These are phyloP conservation scores for Pascua guehoae DNA, from an alignment of 1,284 basidiomycete genomes.

Conservation along the genomic window DNA sequence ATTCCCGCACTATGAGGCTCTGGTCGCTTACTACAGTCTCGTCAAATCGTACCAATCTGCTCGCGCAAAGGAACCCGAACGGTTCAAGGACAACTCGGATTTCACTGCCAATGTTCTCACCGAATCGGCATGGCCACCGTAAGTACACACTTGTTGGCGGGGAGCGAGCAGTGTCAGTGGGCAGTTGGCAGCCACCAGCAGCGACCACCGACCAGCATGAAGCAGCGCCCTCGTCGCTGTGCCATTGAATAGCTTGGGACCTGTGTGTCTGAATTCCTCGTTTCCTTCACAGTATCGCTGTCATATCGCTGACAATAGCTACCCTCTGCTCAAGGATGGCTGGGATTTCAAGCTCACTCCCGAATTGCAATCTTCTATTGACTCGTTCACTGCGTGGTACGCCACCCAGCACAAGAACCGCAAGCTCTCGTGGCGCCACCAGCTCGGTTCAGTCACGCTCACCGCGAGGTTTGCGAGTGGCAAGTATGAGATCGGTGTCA, in stretches of 20 bases:
- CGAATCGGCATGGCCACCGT: conserved; percentile 58
- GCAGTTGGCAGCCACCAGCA: no score
- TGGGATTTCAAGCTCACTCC: conserved; percentile 40
- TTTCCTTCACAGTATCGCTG: not conserved
- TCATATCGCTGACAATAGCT: conserved; percentile 10
- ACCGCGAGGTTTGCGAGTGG: conserved; percentile 65
- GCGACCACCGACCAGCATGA: no score
- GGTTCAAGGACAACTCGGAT: conserved; percentile 44
- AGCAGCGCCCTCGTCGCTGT: no score
- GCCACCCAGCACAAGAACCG: conserved; percentile 64
- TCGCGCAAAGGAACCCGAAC: conserved; percentile 41
- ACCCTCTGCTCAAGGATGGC: conserved; percentile 43
- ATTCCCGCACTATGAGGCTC: no score
- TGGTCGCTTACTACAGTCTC: conserved; percentile 33
- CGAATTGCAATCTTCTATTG: conserved; percentile 68
- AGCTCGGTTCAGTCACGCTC: conserved; percentile 71
- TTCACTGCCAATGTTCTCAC: conserved; percentile 57
- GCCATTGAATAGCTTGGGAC: no score
- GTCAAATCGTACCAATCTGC: conserved; percentile 52
- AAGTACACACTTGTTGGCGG: conserved; percentile 10
- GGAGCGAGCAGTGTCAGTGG: no score
- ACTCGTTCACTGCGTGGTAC: conserved; percentile 66
- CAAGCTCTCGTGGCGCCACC: conserved; percentile 75
- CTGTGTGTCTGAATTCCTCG: not conserved
- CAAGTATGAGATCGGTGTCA: conserved; percentile 83